Base-by-base conservation (phyloP, 1,139 yeast genomes). In the Hansenula lynferdii region DNA sequence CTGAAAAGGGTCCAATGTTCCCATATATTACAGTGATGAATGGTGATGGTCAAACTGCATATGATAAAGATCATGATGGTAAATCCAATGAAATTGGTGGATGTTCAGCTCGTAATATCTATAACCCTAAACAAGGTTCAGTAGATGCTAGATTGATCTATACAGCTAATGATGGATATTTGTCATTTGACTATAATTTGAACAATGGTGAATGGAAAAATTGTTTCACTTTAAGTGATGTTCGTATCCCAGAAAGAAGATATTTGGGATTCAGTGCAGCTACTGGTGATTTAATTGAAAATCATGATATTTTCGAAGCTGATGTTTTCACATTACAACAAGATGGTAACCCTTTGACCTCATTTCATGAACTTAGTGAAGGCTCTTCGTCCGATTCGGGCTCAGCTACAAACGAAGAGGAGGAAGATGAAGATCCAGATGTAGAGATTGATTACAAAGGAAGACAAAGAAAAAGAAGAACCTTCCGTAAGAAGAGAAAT, bases 181-280 rank as follows among this genome's bases (percentile, higher is more conserved):
- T 85, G 43, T 75, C 87, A 24, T 67, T 92, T 48, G 96, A 85
- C 58, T 69, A 86, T 59, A 77, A 80, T 61, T 65, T 28, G 37
- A 39, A 71, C 57, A 66, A 70, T 44, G 76, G 79, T 33, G 66
- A 70, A 40, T 82, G 94, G 94, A 69, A 66, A 45, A 79, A 78
- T 47, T 84, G 95, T 58, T 85, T 83, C 42, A 72, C 83, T 12
- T 59, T 80, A 28, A 65, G 67, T 15, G 69, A 70, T 43, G 69
- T 74, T 14, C 52, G 58, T 12, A 67, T 81, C 33, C 85, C 85
- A 1, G 51, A 50, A 12, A 54, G 66, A 17, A 69, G 75, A 41
- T 76, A 74, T 45, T 48, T 64, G 11, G 96, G 96, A 1, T 69
- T 89, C 41, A 70, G 86, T 30, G 96, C 95, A 0, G 86, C 85